Percentiles rank a stretch among this genome's conserved stretches.
phyloP scores from a whole-genome alignment of 495 filamentous ascomycete species.

The Neurospora sp. region DNA sequence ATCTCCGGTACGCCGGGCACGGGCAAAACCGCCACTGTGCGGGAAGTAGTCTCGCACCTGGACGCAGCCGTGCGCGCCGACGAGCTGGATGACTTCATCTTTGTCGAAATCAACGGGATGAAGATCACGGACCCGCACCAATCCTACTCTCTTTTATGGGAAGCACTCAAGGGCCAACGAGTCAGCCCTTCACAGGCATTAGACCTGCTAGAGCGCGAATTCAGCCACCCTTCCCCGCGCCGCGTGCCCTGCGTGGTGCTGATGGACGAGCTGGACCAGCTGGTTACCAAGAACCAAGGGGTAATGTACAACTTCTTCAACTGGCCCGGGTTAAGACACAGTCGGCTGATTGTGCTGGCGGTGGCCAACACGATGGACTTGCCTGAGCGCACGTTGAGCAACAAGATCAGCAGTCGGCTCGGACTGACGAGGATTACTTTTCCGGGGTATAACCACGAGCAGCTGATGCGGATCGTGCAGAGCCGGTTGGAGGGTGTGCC shows the following conservation, averaged over 20 bases:
- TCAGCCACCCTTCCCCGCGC: slow-evolving; percentile 78
- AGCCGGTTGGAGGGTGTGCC: slow-evolving; percentile 79
- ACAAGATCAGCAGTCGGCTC: slow-evolving; percentile 92
- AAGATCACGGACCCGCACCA: slow-evolving; percentile 98
- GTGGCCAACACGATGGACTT: slow-evolving; percentile 99
- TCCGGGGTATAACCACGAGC: slow-evolving; percentile 91
- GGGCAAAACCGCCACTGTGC: slow-evolving; percentile 94
- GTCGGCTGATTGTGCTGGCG: slow-evolving; percentile 85
- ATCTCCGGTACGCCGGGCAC: slow-evolving; percentile 99
- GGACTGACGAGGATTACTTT: slow-evolving; percentile 90
- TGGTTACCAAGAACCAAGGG: slow-evolving; percentile 93
- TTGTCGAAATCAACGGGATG: slow-evolving; percentile 99
- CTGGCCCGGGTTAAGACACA: slow-evolving; percentile 90
- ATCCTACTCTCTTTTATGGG: slow-evolving; percentile 90
- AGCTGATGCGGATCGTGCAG: slow-evolving; percentile 95
- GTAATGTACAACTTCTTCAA: slow-evolving; percentile 99
- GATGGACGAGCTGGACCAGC: slow-evolving; percentile 98
- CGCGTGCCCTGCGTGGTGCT: slow-evolving; percentile 92
- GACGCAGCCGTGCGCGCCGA: slow-evolving; percentile 76
- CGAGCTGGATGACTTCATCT: slow-evolving; percentile 97
- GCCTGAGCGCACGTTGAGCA: slow-evolving; percentile 90
- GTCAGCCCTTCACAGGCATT: slow-evolving; percentile 89
- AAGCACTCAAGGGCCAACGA: slow-evolving; percentile 85
- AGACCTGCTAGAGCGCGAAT: slow-evolving; percentile 82
- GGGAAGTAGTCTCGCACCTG: slow-evolving; percentile 84